These are phyloP conservation scores for Lachancea kluyveri DNA, from an alignment of 805 yeast species.

Conservation along the genomic window DNA sequence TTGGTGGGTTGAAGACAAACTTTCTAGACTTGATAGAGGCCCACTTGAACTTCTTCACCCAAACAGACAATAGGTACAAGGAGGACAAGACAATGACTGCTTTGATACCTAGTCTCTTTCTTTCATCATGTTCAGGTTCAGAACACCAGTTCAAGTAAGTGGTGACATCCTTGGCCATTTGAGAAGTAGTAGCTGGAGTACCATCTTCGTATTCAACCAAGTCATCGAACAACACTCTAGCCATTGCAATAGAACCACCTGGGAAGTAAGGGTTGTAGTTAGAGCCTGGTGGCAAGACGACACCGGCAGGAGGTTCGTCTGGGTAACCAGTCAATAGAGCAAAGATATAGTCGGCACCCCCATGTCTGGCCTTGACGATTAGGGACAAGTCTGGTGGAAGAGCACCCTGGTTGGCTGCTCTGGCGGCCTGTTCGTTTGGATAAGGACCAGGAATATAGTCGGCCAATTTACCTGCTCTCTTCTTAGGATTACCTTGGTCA, in stretches of 20 bases:
- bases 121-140: conserved; percentile 97
- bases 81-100: conserved; percentile 76
- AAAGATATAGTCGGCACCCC: conserved; percentile 93
- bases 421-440: conserved; percentile 97
- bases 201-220: conserved; percentile 98
- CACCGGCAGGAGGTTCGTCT: conserved; percentile 98
- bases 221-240: conserved; percentile 94
- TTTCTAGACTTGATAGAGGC: conserved; percentile 91
- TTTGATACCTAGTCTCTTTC: conserved; percentile 94
- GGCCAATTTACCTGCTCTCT: conserved; percentile 97
- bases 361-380: conserved; percentile 98
- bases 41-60: conserved; percentile 99
- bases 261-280: conserved; percentile 99
- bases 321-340: conserved; percentile 96
- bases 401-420: conserved; percentile 99
- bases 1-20: conserved; percentile 89
- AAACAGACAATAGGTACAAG: conserved; percentile 73
- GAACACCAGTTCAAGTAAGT: conserved; percentile 97
- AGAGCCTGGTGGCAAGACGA: conserved; percentile 81
- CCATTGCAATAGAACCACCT: conserved; percentile 99
- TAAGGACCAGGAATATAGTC: conserved; percentile 94
- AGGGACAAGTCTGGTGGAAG: conserved; percentile 96
- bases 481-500: conserved; percentile 96
- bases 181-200: conserved; percentile 96
- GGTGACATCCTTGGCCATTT: conserved; percentile 98